Percentiles rank a stretch among this genome's conserved stretches.
Evolutionary conservation across 495 filamentous ascomycete species (phyloP).

Genomic region (Penicillium odoratum): DNA sequence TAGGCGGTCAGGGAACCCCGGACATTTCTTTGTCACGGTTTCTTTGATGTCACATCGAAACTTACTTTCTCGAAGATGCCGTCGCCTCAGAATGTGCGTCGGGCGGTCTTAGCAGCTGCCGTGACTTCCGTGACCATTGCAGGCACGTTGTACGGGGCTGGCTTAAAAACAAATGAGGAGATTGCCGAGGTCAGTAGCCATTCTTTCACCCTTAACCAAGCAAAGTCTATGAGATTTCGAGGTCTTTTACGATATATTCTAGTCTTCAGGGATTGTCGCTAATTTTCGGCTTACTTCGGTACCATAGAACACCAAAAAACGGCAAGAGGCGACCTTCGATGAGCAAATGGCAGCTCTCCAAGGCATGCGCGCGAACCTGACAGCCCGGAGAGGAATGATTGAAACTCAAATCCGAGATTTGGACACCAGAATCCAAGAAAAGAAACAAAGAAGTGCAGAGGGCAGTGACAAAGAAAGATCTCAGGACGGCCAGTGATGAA

Average conservation of each 20-base stretch:
- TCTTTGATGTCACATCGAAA: slow-evolving; percentile 2
- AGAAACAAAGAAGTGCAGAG: slow-evolving; percentile 31
- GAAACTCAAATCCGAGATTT: slow-evolving; percentile 58
- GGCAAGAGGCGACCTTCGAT: slow-evolving; percentile 50
- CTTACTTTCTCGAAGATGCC: slow-evolving; percentile 21
- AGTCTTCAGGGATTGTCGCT: neutral
- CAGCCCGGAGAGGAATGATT: slow-evolving; percentile 51
- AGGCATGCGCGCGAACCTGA: slow-evolving; percentile 44
- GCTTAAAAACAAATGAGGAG: slow-evolving; percentile 51
- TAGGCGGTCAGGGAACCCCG: slow-evolving; percentile 27
- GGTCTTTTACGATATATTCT: neutral
- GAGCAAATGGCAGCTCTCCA: slow-evolving; percentile 56
- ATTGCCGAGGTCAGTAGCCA: slow-evolving; percentile 37
- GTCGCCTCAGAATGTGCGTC: slow-evolving; percentile 31
- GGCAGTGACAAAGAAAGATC: slow-evolving; percentile 21
- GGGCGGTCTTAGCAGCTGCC: slow-evolving; percentile 46
- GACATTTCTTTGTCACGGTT: slow-evolving; percentile 14
- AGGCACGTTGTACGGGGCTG: slow-evolving; percentile 56
- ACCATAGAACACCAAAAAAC: slow-evolving; percentile 37
- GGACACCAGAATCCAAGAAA: slow-evolving; percentile 45
- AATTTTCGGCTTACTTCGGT: neutral
- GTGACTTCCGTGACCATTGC: slow-evolving; percentile 51
- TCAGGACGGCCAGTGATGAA: slow-evolving; percentile 20
- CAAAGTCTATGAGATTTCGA: neutral
- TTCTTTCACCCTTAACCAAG: neutral